Evolutionary conservation across 2,329 filamentous ascomycete species (phyloP).

Genomic region (Huntiella abstrusa): DNA sequence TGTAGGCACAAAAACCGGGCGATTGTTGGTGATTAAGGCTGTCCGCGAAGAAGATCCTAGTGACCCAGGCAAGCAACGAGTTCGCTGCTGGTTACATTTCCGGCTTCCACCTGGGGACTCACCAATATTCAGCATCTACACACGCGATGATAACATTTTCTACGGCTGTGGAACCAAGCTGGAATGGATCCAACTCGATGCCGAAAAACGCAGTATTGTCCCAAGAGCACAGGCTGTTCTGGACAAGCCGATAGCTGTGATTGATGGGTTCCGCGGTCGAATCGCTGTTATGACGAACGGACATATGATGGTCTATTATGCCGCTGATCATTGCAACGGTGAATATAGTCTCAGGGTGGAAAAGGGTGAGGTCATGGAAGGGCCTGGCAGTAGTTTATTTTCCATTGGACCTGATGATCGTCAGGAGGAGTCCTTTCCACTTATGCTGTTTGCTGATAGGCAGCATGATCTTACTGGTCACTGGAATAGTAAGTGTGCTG

Average conservation of each 20-base stretch:
- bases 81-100: conserved; percentile 36
- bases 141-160: conserved; percentile 36
- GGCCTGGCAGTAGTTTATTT: conserved; percentile 22
- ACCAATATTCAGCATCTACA: conserved; percentile 37
- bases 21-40: conserved; percentile 35
- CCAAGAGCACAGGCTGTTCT: conserved; percentile 28
- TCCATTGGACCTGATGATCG: conserved; percentile 21
- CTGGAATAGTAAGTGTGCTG: conserved; percentile 28
- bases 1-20: conserved; percentile 34
- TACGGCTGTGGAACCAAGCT: conserved; percentile 34
- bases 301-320: conserved; percentile 28
- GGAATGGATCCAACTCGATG: conserved; percentile 36
- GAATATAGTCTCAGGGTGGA: neutral
- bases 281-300: conserved; percentile 31
- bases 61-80: conserved; percentile 16
- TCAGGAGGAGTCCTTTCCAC: conserved; percentile 17
- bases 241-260: conserved; percentile 31
- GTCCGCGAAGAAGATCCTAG: conserved; percentile 1
- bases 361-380: conserved; percentile 3
- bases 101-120: conserved; percentile 24
- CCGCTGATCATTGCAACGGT: neutral
- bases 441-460: conserved; percentile 31
- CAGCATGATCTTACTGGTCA: conserved; percentile 28
- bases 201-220: conserved; percentile 30
- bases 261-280: conserved; percentile 28